A percentile compares a stretch with the other conserved stretches of the same genome.
Conservation (phyloP, 129 eudicot species). For the Erigeron canadensis region DNA sequence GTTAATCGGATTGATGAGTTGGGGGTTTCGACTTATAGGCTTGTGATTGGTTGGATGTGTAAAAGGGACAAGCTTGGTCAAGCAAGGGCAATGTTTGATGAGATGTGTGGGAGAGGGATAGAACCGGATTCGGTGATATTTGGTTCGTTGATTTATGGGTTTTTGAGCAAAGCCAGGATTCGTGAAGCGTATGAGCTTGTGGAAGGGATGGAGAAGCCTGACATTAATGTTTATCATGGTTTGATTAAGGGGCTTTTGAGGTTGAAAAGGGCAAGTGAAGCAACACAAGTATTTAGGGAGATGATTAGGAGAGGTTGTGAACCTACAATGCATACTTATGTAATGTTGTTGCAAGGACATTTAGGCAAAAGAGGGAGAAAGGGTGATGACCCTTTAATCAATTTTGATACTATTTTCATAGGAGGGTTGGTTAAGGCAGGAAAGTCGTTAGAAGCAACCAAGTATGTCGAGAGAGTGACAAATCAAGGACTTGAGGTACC, state of each 20-base stretch:
- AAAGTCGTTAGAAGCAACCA: conserved; percentile 69
- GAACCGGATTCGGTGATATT: conserved; percentile 43
- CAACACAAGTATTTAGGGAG: conserved; percentile 84
- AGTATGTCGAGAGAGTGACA: conserved; percentile 64
- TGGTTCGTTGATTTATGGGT: conserved; percentile 60
- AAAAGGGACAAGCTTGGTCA: conserved; percentile 61
- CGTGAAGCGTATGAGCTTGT: conserved; percentile 57
- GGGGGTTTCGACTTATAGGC: conserved; percentile 56
- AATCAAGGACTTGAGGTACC: conserved; percentile 79
- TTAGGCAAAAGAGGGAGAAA: conserved; percentile 82
- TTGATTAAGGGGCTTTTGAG: conserved; percentile 74
- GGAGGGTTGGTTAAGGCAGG: conserved; percentile 86
- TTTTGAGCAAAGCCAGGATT: conserved; percentile 55
- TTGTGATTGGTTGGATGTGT: conserved; percentile 74
- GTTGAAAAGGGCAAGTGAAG: conserved; percentile 65
- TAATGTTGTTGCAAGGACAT: conserved; percentile 94
- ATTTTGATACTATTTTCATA: conserved; percentile 84
- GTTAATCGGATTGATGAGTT: conserved; percentile 46
- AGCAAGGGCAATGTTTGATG: conserved; percentile 52
- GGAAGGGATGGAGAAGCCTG: conserved; percentile 51
- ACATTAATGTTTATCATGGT: conserved; percentile 66
- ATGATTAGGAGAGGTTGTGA: conserved; percentile 90
- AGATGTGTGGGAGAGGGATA: conserved; percentile 65
- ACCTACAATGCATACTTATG: conserved; percentile 88
- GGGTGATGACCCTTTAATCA: conserved; percentile 73